These are phyloP conservation scores for Apiotrichum mycotoxinovorans DNA, from an alignment of 1,284 basidiomycete genomes.

Conservation along the genomic window DNA sequence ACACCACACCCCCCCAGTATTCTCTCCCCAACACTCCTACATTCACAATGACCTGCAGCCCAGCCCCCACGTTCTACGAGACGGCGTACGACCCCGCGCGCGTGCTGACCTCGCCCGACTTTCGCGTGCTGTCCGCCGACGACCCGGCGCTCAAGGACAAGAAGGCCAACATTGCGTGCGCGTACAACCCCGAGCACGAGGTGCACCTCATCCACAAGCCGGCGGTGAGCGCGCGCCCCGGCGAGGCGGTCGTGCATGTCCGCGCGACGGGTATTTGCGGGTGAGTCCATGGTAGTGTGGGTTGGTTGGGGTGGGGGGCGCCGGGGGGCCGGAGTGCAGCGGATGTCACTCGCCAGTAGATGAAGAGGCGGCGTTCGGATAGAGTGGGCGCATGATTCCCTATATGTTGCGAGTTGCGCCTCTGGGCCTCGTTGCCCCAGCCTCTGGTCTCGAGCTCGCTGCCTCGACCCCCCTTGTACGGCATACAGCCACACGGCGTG, in stretches of 20 bases:
- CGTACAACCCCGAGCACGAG: slow-evolving; percentile 50
- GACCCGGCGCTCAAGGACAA: slow-evolving; percentile 25
- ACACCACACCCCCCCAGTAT: too few species aligned
- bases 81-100: slow-evolving; percentile 38
- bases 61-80: slow-evolving; percentile 26
- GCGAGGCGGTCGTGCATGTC: slow-evolving; percentile 51
- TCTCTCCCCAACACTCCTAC: neutral
- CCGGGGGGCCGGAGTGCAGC: neutral
- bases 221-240: slow-evolving; percentile 37
- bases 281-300: slow-evolving; percentile 25
- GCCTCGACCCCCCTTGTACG: too few species aligned
- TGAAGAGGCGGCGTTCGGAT: too few species aligned
- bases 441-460: too few species aligned
- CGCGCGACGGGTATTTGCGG: slow-evolving; percentile 53
- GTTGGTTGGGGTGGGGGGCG: neutral
- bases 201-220: slow-evolving; percentile 51
- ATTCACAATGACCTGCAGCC: slow-evolving; percentile 6
- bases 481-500: too few species aligned
- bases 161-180: slow-evolving; percentile 45
- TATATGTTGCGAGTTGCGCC: too few species aligned
- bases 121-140: slow-evolving; percentile 31
- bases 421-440: too few species aligned
- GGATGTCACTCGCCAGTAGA: neutral
- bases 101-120: slow-evolving; percentile 43
- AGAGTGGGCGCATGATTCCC: too few species aligned